Conservation (phyloP, 2,329 filamentous ascomycete genomes). For the Epichloe sp. region DNA sequence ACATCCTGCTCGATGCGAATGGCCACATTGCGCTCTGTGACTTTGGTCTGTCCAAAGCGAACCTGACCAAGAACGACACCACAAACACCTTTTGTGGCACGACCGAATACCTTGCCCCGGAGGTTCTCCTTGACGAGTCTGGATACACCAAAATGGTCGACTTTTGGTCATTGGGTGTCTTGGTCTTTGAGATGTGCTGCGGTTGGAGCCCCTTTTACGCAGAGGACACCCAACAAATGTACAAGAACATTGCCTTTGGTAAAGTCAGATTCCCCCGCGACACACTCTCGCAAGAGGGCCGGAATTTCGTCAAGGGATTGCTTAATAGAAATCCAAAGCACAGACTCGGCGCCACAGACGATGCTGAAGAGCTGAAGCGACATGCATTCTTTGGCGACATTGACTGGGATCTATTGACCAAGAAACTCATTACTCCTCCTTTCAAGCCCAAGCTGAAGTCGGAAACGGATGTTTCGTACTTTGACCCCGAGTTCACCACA, state of each 20-base stretch:
- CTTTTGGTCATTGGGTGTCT: conserved; percentile 94
- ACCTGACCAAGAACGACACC: conserved; percentile 90
- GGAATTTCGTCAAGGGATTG: conserved; percentile 95
- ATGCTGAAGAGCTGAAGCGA: conserved; percentile 86
- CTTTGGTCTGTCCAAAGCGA: conserved; percentile 94
- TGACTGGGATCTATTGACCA: conserved; percentile 76
- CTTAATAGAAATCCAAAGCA: conserved; percentile 96
- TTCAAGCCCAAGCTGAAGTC: conserved; percentile 98
- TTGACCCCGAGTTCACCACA: conserved; percentile 96
- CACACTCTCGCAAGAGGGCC: conserved; percentile 83
- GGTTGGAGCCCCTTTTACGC: conserved; percentile 99
- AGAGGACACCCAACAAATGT: conserved; percentile 99
- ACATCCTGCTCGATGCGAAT: conserved; percentile 91
- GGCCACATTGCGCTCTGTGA: conserved; percentile 96
- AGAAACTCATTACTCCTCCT: conserved; percentile 86
- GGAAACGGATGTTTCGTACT: conserved; percentile 93
- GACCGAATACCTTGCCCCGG: conserved; percentile 91
- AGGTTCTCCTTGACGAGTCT: conserved; percentile 88
- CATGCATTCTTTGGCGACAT: conserved; percentile 93
- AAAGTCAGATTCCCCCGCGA: conserved; percentile 91
- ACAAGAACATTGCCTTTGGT: conserved; percentile 99
- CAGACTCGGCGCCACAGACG: conserved; percentile 75
- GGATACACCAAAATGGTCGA: conserved; percentile 99
- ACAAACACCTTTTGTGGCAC: conserved; percentile 99
- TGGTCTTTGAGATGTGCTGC: conserved; percentile 99